Evolutionary conservation across 2,329 filamentous ascomycete species (phyloP), one percentile per base, ranked within the genome.

Genomic region (Cladosporium sp.): DNA sequence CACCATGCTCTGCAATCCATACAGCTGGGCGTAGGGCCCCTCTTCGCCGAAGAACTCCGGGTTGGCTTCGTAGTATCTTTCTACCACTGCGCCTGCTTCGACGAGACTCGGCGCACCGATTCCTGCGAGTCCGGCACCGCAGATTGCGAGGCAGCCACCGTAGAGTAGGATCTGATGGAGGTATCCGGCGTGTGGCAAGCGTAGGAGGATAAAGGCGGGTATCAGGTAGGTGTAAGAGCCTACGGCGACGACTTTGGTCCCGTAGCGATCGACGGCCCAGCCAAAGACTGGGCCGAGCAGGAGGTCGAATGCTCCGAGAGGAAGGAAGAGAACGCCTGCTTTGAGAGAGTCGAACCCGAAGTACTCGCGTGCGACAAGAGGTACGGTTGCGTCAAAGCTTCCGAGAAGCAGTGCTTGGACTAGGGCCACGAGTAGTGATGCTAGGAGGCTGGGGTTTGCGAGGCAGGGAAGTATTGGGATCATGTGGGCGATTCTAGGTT

Each of bases 21-120:
- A 90, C 0, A 89, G 79, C 74, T 90, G 88, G 1, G 87, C 87
- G 71, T 89, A 89, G 0, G 87, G 87, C 0, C 85, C 84, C 5
- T 83, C 78, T 1, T 79, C 75, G 0, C 85, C 84, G 68, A 88
- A 89, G 59, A 85, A 78, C 0, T 80, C 81, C 1, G 79, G 79
- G 64, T 88, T 89, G 1, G 81, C 82, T 54, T 81, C 78, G 66
- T 86, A 81, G 70, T 86, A 88, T 49, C 79, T 81, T 67, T 85
- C 81, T 1, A 88, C 80, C 0, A 88, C 79, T 13, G 79, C 76
- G 5, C 84, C 84, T 1, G 84, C 80, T 73, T 89, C 86, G 21
- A 88, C 86, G 10, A 88, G 80, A 11, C 80, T 80, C 0, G 84
- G 82, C 2, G 85, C 81, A 10, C 82, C 83, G 48, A 88, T 84